Conservation (phyloP, 2,329 filamentous ascomycete genomes). For the Aureobasidium sp. region DNA sequence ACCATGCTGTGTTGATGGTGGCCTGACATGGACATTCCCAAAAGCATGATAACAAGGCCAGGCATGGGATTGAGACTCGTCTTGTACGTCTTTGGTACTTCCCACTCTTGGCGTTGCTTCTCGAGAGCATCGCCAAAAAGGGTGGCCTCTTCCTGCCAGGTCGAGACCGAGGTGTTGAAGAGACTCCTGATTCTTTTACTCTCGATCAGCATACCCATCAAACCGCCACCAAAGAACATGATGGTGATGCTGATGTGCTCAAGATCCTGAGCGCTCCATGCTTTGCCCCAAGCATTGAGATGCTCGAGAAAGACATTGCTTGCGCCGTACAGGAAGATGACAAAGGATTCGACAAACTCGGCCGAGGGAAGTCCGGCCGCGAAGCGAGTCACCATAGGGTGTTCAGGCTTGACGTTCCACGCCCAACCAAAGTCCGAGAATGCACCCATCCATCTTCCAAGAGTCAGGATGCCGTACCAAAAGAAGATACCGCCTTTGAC, state of each 20-base stretch:
- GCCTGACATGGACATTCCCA: conserved; percentile 88
- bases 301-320: conserved; percentile 90
- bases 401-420: conserved; percentile 71
- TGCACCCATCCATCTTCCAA: conserved; percentile 79
- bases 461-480: conserved; percentile 76
- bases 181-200: conserved; percentile 54
- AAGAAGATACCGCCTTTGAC: conserved; percentile 91
- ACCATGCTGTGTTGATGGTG: conserved; percentile 76
- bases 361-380: conserved; percentile 57
- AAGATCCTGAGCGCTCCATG: conserved; percentile 69
- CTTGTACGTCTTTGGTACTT: conserved; percentile 57
- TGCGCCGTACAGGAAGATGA: conserved; percentile 79
- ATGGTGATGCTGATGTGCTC: conserved; percentile 87
- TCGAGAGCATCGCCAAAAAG: neutral
- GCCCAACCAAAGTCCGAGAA: conserved; percentile 88
- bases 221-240: conserved; percentile 81
- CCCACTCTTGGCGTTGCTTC: conserved; percentile 35
- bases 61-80: conserved; percentile 82
- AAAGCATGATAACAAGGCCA: conserved; percentile 70
- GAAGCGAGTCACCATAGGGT: conserved; percentile 53
- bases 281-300: conserved; percentile 60
- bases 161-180: conserved; percentile 32
- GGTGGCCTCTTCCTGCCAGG: conserved; percentile 13
- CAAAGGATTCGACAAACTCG: conserved; percentile 77
- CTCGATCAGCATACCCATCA: conserved; percentile 40